Evolutionary conservation across 1,139 yeast genomes (phyloP).

Genomic region (Nematodospora anomalae): DNA sequence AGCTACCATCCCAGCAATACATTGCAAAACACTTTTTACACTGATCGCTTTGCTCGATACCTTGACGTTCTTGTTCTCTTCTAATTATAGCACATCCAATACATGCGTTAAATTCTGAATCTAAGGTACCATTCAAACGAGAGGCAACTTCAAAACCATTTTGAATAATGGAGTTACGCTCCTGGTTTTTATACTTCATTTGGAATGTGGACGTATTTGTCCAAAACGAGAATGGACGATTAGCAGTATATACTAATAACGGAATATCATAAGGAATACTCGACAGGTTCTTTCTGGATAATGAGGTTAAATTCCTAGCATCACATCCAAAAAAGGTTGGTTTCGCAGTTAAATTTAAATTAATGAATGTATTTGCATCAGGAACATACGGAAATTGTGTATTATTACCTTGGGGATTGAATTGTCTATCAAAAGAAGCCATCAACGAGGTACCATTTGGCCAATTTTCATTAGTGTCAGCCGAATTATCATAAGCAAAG

Average conservation of each 20-base stretch:
- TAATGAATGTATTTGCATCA: conserved; percentile 62
- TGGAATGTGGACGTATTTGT: conserved; percentile 75
- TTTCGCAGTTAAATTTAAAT: conserved; percentile 56
- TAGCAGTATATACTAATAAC: conserved; percentile 75
- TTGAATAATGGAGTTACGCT: conserved; percentile 59
- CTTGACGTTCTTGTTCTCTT: conserved; percentile 75
- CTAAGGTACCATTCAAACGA: conserved; percentile 70
- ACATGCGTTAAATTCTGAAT: conserved; percentile 74
- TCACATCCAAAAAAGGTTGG: conserved; percentile 91
- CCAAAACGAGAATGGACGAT: conserved; percentile 64
- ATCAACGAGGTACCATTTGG: conserved; percentile 43
- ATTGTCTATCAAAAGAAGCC: conserved; percentile 67
- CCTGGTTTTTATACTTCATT: conserved; percentile 58
- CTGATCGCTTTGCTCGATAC: conserved; percentile 62
- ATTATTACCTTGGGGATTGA: conserved; percentile 58
- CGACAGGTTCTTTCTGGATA: conserved; percentile 26
- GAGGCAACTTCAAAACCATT: conserved; percentile 84
- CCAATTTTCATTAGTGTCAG: conserved; percentile 44
- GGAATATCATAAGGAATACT: conserved; percentile 59
- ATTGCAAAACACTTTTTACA: conserved; percentile 69
- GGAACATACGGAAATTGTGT: conserved; percentile 86
- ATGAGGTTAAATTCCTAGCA: conserved; percentile 59
- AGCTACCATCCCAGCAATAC: conserved; percentile 81
- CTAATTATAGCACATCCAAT: conserved; percentile 87
- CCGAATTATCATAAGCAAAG: conserved; percentile 51